Percentiles rank a stretch among this genome's conserved stretches.
Evolutionary conservation across 2,329 filamentous ascomycete genomes (phyloP).

Genomic region (Furcasterigmium sp.): DNA sequence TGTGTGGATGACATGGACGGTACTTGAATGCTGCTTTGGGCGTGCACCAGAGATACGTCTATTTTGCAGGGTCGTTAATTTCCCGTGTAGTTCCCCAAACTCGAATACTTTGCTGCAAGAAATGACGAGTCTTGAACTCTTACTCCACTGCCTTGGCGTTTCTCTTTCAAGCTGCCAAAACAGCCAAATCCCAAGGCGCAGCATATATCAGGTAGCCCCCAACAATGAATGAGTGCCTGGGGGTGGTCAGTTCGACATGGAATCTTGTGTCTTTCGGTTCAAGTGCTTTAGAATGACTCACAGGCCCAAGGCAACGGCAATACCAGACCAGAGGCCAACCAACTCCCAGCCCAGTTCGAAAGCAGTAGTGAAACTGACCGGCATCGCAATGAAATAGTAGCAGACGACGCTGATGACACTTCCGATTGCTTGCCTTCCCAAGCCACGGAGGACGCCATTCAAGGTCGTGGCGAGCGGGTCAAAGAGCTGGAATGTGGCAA

Average conservation of each 20-base stretch:
- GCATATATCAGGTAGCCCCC: neutral
- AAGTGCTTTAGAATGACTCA: constrained; percentile 14
- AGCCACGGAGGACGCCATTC: constrained; percentile 64
- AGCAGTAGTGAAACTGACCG: constrained; percentile 60
- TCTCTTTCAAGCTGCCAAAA: neutral
- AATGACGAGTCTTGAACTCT: neutral
- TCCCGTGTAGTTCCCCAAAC: neutral
- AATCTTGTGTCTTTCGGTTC: neutral
- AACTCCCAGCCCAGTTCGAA: constrained; percentile 63
- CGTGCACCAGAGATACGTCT: neutral
- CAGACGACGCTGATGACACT: constrained; percentile 67
- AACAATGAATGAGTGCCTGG: neutral
- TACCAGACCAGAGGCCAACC: constrained; percentile 62
- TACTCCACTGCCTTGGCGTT: neutral
- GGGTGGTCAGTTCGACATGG: neutral
- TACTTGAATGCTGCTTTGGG: neutral
- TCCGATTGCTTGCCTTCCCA: constrained; percentile 66
- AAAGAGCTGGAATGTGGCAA: constrained; percentile 68
- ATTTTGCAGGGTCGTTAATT: neutral
- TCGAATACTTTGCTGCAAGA: neutral
- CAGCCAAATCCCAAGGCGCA: neutral
- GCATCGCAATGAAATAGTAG: constrained; percentile 68
- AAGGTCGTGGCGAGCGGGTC: constrained; percentile 61
- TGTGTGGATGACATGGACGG: neutral
- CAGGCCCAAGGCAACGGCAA: constrained; percentile 53